phyloP scores from a whole-genome alignment of 345 rosid genomes.

The Eucalyptus cloeziana region DNA sequence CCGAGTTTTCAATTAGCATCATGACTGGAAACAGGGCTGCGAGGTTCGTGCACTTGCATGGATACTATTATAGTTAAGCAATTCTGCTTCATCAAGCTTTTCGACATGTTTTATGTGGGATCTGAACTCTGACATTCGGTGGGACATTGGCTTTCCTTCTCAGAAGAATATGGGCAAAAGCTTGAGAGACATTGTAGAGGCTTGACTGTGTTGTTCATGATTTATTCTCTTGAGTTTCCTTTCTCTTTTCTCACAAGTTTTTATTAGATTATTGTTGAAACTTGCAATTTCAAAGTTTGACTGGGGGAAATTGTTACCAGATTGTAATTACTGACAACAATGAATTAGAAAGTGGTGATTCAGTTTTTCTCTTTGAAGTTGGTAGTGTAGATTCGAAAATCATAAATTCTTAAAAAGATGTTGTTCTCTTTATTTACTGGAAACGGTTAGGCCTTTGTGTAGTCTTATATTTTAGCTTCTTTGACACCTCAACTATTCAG shows the following conservation, averaged over 20 bases:
- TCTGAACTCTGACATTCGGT: neutral
- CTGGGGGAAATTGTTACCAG: neutral
- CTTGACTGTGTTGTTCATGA: neutral
- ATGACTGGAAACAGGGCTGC: neutral
- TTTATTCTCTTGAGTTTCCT: neutral
- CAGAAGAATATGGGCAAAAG: neutral
- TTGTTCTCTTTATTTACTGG: neutral
- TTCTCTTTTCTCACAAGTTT: neutral
- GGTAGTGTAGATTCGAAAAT: neutral
- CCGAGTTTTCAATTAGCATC: neutral
- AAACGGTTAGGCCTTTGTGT: neutral
- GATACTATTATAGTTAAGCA: neutral
- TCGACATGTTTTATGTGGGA: neutral
- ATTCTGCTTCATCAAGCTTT: neutral
- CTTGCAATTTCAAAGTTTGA: neutral
- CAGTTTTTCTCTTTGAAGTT: neutral
- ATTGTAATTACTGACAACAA: neutral
- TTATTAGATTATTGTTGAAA: neutral
- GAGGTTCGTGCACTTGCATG: neutral
- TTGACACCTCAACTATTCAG: neutral
- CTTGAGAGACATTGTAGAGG: neutral
- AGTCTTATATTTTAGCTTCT: neutral
- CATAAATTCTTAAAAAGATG: neutral
- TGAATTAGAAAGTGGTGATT: neutral
- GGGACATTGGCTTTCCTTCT: neutral